Base-by-base conservation (phyloP, 2,329 filamentous ascomycete species). In the Podosphaera aphanis region DNA sequence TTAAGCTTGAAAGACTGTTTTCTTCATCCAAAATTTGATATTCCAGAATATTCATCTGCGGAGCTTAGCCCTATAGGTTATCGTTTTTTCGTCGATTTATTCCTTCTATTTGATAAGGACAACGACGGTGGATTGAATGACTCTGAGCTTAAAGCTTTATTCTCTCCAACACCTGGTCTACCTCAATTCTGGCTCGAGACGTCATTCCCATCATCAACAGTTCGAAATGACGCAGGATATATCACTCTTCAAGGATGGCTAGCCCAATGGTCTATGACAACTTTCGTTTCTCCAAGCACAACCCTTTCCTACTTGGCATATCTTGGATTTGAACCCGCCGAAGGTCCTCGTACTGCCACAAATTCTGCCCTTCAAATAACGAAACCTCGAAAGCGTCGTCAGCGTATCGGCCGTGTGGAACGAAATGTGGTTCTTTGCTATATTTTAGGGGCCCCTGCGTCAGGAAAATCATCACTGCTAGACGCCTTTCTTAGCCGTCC, bases 201-300 rank as follows among this genome's bases (percentile, higher is more conserved):
- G 1, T 82, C 76, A 0, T 98, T 98, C 57, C 90, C 90, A 1
- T 85, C 82, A 0, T 93, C 84, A 20, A 94, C 90, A 0, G 88
- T 95, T 16, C 79, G 84, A 37, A 95, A 94, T 58, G 90, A 98
- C 62, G 84, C 83, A 7, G 90, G 90, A 0, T 76, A 95, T 59
- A 86, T 98, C 50, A 98, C 90, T 1, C 68, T 98, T 3, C 90
- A 98, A 61, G 90, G 90, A 1, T 98, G 90, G 90, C 73, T 98
- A 33, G 90, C 90, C 3, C 90, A 98, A 57, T 98, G 90, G 90
- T 94, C 86, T 60, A 98, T 98, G 90, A 98, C 90, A 0, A 98
- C 90, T 0, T 98, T 95, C 56, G 76, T 92, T 49, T 86, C 92
- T 47, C 88, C 90, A 11, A 92, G 90, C 59, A 94, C 84, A 0